Conservation (phyloP, 331 rosid genomes). For the Acacia concinna region DNA sequence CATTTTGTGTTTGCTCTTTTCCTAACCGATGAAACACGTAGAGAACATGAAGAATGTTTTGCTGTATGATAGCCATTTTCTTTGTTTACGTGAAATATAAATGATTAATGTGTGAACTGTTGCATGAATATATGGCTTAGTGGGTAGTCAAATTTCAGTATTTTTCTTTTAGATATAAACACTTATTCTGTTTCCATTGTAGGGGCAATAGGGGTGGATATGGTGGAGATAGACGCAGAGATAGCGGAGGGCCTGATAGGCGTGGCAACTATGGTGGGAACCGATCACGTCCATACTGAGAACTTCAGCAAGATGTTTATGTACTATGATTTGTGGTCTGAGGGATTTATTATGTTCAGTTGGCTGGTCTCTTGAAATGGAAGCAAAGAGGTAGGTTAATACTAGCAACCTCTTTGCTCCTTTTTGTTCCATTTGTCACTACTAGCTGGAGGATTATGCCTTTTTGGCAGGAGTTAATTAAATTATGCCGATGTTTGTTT, state of each 20-base stretch:
- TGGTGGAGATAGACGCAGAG: constrained; percentile 91
- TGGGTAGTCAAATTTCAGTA: not conserved
- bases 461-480: constrained; percentile 65
- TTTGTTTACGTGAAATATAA: not conserved
- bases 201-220: constrained; percentile 94
- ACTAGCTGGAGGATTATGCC: constrained; percentile 56
- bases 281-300: constrained; percentile 87
- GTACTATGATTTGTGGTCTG: constrained; percentile 85
- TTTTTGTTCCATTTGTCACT: constrained; percentile 40
- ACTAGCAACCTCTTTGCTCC: constrained; percentile 79
- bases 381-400: constrained; percentile 97
- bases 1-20: not conserved
- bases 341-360: constrained; percentile 54
- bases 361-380: constrained; percentile 81
- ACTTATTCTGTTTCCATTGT: constrained; percentile 10
- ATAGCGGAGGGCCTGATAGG: constrained; percentile 76
- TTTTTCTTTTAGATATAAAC: not conserved
- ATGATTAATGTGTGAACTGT: not conserved
- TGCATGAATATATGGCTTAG: not conserved
- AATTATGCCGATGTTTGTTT: constrained; percentile 72
- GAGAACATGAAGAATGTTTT: too few species aligned
- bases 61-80: not conserved
- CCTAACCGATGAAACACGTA: not conserved
- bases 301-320: constrained; percentile 44
- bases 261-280: constrained; percentile 89